These are phyloP conservation scores for Strigomonas culicis DNA, from an alignment of 208 protist genomes.

Conservation along the genomic window DNA sequence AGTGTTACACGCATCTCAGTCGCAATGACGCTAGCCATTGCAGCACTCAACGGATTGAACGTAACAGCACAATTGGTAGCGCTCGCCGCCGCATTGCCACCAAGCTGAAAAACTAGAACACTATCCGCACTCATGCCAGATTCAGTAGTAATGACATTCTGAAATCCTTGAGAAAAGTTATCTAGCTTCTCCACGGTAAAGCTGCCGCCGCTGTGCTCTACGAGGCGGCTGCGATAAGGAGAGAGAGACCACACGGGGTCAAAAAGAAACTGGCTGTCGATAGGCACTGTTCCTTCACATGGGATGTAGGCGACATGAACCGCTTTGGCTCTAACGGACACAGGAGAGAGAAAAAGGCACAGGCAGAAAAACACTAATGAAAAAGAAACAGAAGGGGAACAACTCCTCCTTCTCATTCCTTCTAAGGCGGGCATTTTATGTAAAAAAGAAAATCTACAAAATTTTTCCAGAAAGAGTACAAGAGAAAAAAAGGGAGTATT, in stretches of 20 bases:
- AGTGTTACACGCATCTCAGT: background rate
- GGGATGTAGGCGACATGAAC: constrained; percentile 20
- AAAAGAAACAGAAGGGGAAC: background rate
- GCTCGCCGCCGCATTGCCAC: background rate
- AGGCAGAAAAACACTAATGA: background rate
- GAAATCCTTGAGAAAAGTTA: background rate
- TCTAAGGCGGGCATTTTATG: background rate
- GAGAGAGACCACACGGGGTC: constrained; percentile 41
- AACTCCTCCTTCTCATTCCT: background rate
- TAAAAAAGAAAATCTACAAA: background rate
- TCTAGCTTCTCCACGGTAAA: constrained; percentile 21
- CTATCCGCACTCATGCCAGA: constrained; percentile 25
- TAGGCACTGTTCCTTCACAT: constrained; percentile 52
- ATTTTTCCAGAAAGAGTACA: background rate
- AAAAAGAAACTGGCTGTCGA: constrained; percentile 50
- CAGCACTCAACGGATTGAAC: background rate
- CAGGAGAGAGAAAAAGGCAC: constrained; percentile 5
- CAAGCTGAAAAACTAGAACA: constrained; percentile 42
- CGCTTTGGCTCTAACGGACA: background rate
- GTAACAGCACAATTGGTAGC: background rate
- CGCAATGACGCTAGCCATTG: background rate
- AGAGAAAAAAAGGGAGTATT: background rate
- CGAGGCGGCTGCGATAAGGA: constrained; percentile 10
- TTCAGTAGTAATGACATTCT: constrained; percentile 28
- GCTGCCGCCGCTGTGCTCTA: constrained; percentile 13